These are phyloP conservation scores for Scalesia atractyloides DNA, from an alignment of 129 eudicot genomes.

Conservation along the genomic window DNA sequence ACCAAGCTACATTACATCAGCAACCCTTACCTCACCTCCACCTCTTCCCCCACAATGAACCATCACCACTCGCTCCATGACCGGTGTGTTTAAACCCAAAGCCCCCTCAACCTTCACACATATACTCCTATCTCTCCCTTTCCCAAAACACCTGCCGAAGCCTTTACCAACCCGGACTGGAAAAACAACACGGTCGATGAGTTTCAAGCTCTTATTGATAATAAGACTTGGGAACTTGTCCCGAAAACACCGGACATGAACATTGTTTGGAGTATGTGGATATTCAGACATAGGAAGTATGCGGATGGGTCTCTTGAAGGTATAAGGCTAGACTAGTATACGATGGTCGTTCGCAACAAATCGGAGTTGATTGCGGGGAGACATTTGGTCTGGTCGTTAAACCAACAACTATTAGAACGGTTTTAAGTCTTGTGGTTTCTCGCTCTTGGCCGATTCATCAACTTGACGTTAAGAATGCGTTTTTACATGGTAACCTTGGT, in stretches of 20 bases:
- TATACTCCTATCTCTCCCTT: neutral
- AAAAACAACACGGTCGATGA: neutral
- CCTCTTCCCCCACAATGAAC: neutral
- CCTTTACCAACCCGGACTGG: neutral
- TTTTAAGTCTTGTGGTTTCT: too few relatives aligned
- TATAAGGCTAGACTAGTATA: neutral
- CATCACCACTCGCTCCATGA: neutral
- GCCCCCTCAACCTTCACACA: neutral
- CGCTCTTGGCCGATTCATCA: too few relatives aligned
- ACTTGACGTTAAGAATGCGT: too few relatives aligned
- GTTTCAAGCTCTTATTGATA: neutral
- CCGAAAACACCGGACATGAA: neutral
- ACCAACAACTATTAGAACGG: too few relatives aligned
- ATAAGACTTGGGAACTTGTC: neutral
- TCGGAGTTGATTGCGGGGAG: too few relatives aligned
- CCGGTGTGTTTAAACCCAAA: neutral
- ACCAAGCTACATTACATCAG: neutral
- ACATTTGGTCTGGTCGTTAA: too few relatives aligned
- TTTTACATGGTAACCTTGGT: neutral
- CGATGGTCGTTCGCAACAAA: too few relatives aligned
- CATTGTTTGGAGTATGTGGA: too few relatives aligned
- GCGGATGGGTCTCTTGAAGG: too few relatives aligned
- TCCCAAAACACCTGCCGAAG: neutral
- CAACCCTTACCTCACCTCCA: neutral
- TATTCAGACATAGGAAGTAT: too few relatives aligned